These are phyloP conservation scores for Halophytophthora batemanensis DNA, from an alignment of 352 stramenopile genomes.

Conservation along the genomic window DNA sequence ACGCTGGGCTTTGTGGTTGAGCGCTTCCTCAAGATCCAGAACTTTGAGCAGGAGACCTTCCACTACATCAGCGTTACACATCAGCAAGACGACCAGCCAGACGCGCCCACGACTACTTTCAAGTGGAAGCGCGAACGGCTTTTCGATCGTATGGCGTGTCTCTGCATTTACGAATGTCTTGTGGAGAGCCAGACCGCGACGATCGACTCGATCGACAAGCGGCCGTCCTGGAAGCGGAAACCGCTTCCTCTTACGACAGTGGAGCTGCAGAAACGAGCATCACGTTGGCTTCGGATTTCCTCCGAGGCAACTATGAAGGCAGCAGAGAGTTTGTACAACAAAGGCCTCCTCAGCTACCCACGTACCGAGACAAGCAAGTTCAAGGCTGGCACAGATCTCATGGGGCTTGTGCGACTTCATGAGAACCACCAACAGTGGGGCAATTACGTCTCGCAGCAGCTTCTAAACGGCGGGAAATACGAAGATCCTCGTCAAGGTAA, in stretches of 20 bases:
- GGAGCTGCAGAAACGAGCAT: slow-evolving; percentile 97
- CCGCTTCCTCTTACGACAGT: slow-evolving; percentile 98
- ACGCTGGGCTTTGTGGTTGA: slow-evolving; percentile 98
- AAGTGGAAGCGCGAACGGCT: slow-evolving; percentile 94
- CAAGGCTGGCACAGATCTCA: slow-evolving; percentile 91
- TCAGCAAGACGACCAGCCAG: slow-evolving; percentile 38
- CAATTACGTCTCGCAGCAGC: slow-evolving; percentile 60
- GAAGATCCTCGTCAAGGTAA: slow-evolving; percentile 87
- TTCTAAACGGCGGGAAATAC: slow-evolving; percentile 65
- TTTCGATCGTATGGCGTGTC: slow-evolving; percentile 93
- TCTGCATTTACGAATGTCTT: slow-evolving; percentile 91
- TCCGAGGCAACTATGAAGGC: slow-evolving; percentile 96
- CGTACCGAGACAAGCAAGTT: slow-evolving; percentile 99
- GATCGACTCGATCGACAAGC: slow-evolving; percentile 70
- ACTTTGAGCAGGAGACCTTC: slow-evolving; percentile 97
- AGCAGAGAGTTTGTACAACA: slow-evolving; percentile 96
- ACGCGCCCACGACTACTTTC: slow-evolving; percentile 86
- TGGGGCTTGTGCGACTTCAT: slow-evolving; percentile 71
- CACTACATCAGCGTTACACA: slow-evolving; percentile 93
- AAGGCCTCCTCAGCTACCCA: slow-evolving; percentile 98
- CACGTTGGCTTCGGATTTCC: slow-evolving; percentile 94
- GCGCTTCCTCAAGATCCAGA: slow-evolving; percentile 92
- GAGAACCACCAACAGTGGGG: slow-evolving; percentile 72
- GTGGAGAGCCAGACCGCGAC: slow-evolving; percentile 58
- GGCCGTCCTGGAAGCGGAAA: slow-evolving; percentile 91